Percentiles rank a stretch among this genome's conserved stretches.
These are phyloP conservation scores for Penicillium antarcticum DNA, from an alignment of 495 filamentous ascomycete genomes.

Conservation along the genomic window DNA sequence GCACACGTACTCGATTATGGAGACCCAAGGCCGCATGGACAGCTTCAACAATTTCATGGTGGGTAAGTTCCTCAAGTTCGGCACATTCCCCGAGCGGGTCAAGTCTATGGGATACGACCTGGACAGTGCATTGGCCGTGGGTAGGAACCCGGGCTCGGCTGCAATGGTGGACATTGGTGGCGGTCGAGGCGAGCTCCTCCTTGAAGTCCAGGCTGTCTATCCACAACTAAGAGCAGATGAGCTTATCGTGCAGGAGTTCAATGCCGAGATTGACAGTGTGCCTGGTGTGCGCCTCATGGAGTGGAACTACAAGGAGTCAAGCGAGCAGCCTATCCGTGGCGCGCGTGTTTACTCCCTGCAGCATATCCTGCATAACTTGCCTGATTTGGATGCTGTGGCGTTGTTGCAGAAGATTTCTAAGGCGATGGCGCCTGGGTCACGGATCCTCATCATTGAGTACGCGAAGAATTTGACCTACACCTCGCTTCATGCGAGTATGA, in stretches of 20 bases:
- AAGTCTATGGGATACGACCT: conserved; percentile 27
- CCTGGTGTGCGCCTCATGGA: conserved; percentile 26
- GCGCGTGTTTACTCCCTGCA: conserved; percentile 43
- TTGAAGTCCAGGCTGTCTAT: conserved; percentile 37
- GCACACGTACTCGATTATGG: conserved; percentile 40
- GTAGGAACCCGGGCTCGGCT: conserved; percentile 1
- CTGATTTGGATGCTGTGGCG: conserved; percentile 34
- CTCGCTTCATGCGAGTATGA: conserved; percentile 35
- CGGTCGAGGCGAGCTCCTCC: conserved; percentile 48
- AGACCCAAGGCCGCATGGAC: conserved; percentile 33
- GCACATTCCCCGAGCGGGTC: conserved; percentile 29
- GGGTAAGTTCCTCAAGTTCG: conserved; percentile 34
- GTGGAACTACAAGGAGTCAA: conserved; percentile 35
- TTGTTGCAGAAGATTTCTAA: conserved; percentile 37
- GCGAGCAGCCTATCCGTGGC: conserved; percentile 31
- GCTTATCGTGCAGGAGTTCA: conserved; percentile 49
- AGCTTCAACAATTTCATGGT: conserved; percentile 43
- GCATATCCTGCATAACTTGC: conserved; percentile 43
- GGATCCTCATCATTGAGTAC: conserved; percentile 43
- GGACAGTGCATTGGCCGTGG: conserved; percentile 25
- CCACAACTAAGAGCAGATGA: conserved; percentile 35
- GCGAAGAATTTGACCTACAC: conserved; percentile 32
- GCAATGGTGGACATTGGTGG: conserved; percentile 56
- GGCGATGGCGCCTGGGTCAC: conserved; percentile 46
- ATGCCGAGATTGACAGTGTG: conserved; percentile 24